Evolutionary conservation across 345 rosid species (phyloP), one percentile per base, ranked within the genome.

Genomic region (Tarenaya hassleriana): DNA sequence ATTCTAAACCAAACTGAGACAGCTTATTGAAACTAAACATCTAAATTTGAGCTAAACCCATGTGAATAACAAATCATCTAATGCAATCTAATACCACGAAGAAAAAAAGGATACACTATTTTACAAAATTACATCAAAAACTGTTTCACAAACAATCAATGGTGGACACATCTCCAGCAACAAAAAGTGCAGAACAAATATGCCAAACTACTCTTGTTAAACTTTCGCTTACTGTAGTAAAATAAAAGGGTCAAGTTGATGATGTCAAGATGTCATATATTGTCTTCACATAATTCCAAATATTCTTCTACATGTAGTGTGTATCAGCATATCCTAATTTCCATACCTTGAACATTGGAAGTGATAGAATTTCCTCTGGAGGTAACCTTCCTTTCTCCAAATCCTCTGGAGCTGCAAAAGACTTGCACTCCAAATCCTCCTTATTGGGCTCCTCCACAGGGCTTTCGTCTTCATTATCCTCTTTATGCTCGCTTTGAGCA

Each of bases 311-410:
- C 21, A 45, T 38, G 35, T 24, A 37, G 3, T 33, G 7, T 11
- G 35, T 3, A 7, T 33, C 3, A 33, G 10, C 10, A 11, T 11
- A 33, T 52, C 34, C 39, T 47, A 35, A 47, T 47, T 48, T 39
- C 5, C 33, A 34, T 72, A 85, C 97, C 97, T 88, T 88, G 63
- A 88, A 84, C 84, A 76, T 78, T 32, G 96, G 95, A 59, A 88
- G 83, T 10, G 94, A 84, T 38, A 91, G 67, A 69, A 91, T 84
- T 70, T 91, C 94, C 69, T 88, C 94, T 17, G 88, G 81, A 41
- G 84, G 90, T 60, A 88, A 73, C 81, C 76, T 77, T 56, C 89
- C 87, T 52, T 68, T 72, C 65, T 79, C 86, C 64, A 92, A 49
- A 63, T 85, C 90, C 50, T 79, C 84, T 21, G 49, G 69, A 53